These are phyloP conservation scores for Sherardia arvensis DNA, from an alignment of 257 asterid genomes.

Conservation along the genomic window DNA sequence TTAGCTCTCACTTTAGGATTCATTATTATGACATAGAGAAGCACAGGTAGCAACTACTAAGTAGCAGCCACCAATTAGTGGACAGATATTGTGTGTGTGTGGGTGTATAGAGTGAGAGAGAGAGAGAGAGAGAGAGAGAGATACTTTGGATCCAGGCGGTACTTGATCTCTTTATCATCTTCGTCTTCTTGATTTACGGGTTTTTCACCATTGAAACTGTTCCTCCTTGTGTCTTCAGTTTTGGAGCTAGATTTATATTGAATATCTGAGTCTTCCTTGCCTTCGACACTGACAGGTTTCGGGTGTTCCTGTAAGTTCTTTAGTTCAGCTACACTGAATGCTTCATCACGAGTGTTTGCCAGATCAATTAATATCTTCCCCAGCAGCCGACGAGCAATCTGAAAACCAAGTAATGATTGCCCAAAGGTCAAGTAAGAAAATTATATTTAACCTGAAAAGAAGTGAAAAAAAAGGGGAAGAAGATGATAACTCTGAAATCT, in stretches of 20 bases:
- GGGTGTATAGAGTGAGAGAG: no score
- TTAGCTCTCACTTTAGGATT: not conserved
- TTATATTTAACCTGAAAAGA: no score
- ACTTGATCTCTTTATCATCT: constrained; percentile 83
- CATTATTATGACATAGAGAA: not conserved
- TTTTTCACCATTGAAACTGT: constrained; percentile 77
- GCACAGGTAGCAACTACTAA: not conserved
- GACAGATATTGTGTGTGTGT: no score
- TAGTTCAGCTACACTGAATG: constrained; percentile 73
- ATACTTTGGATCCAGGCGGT: constrained; percentile 93
- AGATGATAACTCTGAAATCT: not conserved
- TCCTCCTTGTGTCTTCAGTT: constrained; percentile 56
- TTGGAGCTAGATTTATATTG: constrained; percentile 35
- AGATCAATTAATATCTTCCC: constrained; percentile 83
- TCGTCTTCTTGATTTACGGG: constrained; percentile 81
- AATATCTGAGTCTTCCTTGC: constrained; percentile 51
- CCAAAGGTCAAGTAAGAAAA: not conserved
- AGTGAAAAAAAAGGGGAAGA: not conserved
- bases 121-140: not conserved
- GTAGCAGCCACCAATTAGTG: not conserved
- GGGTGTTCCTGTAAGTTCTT: constrained; percentile 51
- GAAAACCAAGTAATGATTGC: constrained; percentile 8
- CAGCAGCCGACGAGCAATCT: constrained; percentile 92
- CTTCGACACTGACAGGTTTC: constrained; percentile 23
- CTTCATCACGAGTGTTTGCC: constrained; percentile 86